Evolutionary conservation across 148 eudicot species (phyloP), one percentile per base, ranked within the genome.

Genomic region (Vaccinium corymbosum): DNA sequence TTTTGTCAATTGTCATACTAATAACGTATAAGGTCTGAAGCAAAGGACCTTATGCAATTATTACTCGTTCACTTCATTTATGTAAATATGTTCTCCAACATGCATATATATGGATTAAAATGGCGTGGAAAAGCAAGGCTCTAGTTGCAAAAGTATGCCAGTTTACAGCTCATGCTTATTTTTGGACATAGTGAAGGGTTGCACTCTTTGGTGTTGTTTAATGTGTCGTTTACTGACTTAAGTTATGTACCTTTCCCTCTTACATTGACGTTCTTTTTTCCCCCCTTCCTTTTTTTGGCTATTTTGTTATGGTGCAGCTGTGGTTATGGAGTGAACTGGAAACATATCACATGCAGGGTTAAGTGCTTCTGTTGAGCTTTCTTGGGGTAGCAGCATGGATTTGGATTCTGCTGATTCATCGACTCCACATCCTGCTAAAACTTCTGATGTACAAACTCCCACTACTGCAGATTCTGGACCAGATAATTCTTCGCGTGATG

Each of bases 401-500:
- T 79, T 80, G 74, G 92, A 61, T 70, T 88, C 97, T 82, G 77
- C 83, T 83, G 92, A 90, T 52, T 83, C 90, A 80, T 53, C 90
- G 53, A 52, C 84, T 77, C 80, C 88, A 20, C 89, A 85, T 16
- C 84, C 88, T 74, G 80, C 48, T 75, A 86, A 78, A 85, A 80
- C 82, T 78, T 82, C 92, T 55, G 88, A 86, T 64, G 72, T 76
- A 79, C 85, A 86, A 53, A 72, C 89, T 86, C 57, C 94, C 10
- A 57, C 85, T 71, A 84, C 92, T 0, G 80, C 77, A 75, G 88
- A 86, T 51, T 85, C 89, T 55, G 90, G 66, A 29, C 81, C 85
- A 76, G 80, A 83, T 83, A 88, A 78, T 76, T 32, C 90, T 35
- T 78, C 86, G n/a, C 73, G 50, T 79, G 92, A 91, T 85, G 85